Evolutionary conservation across 257 asterid species (phyloP).

Genomic region (Jacaranda mimosifolia): DNA sequence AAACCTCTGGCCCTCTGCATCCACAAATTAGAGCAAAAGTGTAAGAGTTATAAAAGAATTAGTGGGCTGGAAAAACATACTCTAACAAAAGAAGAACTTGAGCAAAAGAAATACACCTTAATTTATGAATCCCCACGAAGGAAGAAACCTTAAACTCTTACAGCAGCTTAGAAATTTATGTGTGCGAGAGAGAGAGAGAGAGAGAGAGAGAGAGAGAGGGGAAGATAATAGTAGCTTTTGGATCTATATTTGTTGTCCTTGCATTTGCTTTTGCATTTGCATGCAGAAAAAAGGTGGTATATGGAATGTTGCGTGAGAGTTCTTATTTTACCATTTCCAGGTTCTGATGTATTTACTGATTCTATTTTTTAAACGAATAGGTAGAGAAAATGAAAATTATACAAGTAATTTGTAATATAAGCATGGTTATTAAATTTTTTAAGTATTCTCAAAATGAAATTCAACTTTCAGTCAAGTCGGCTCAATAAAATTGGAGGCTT

Average conservation of each 20-base stretch:
- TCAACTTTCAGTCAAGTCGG: no score
- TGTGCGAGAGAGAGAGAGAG: background rate
- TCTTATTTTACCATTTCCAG: slow-evolving; percentile 10
- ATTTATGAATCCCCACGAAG: background rate
- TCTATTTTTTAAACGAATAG: no score
- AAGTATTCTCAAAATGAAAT: no score
- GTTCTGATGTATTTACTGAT: background rate
- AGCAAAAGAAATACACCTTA: background rate
- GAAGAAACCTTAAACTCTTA: background rate
- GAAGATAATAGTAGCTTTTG: background rate
- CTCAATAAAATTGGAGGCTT: no score
- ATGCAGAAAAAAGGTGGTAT: slow-evolving; percentile 36
- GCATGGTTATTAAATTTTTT: no score
- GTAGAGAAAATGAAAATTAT: no score
- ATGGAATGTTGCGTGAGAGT: background rate
- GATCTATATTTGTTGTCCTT: background rate
- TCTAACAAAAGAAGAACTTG: no score
- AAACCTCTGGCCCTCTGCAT: background rate
- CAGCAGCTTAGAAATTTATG: background rate
- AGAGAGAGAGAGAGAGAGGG: background rate
- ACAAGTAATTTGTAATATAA: no score
- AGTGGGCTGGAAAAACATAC: no score
- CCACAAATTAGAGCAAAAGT: background rate
- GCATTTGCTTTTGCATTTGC: background rate
- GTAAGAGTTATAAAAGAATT: background rate